A percentile compares a stretch with the other conserved stretches of the same genome.
Conservation (phyloP, 2,329 filamentous ascomycete genomes). For the Claviceps sp. region DNA sequence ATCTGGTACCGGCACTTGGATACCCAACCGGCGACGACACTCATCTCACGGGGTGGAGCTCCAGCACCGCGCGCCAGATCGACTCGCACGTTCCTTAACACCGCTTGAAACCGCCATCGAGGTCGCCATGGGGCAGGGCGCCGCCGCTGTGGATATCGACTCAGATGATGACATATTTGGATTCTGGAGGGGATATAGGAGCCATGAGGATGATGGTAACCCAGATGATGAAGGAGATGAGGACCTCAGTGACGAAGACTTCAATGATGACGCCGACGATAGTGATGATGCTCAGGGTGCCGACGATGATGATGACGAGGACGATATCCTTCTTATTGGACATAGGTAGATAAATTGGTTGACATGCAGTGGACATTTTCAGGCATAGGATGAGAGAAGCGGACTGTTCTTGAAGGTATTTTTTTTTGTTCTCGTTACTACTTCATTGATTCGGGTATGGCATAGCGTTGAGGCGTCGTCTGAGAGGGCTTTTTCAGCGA, state of each 20-base stretch:
- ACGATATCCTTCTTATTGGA: conserved; percentile 36
- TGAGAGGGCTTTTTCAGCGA: not conserved
- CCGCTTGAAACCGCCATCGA: conserved; percentile 19
- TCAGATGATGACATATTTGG: conserved; percentile 43
- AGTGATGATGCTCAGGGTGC: conserved; percentile 30
- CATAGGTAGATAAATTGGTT: conserved; percentile 26
- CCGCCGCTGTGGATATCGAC: conserved; percentile 26
- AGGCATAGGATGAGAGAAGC: not conserved
- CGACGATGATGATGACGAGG: conserved; percentile 31
- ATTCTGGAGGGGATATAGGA: conserved; percentile 36
- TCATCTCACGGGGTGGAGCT: conserved; percentile 24
- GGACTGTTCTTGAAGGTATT: not conserved
- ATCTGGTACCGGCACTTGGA: conserved; percentile 2
- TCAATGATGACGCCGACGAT: conserved; percentile 30
- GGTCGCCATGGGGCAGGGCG: conserved; percentile 12
- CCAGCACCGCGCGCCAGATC: conserved; percentile 22
- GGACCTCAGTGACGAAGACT: conserved; percentile 29
- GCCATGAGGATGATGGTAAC: conserved; percentile 24
- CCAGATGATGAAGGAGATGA: conserved; percentile 31
- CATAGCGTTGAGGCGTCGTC: not conserved
- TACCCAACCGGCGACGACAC: conserved; percentile 22
- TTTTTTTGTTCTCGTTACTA: not conserved
- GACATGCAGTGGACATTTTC: too few relatives aligned
- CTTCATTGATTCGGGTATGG: not conserved
- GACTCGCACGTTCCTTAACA: conserved; percentile 32